These are phyloP conservation scores for Leptographium radiaticola DNA, from an alignment of 2,329 filamentous ascomycete genomes.

Conservation along the genomic window DNA sequence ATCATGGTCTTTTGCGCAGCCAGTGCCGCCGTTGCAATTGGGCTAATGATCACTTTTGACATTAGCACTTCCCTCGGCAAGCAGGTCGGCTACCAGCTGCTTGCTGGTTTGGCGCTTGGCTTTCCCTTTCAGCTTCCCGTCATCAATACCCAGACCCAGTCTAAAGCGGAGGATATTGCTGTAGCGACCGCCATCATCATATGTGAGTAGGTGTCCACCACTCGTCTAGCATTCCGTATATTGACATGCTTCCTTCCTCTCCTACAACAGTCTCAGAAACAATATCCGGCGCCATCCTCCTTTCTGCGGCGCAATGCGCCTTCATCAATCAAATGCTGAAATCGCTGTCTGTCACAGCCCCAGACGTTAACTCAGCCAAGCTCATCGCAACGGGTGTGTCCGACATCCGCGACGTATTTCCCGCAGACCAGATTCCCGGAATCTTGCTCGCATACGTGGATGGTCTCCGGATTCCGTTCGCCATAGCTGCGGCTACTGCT, in stretches of 20 bases:
- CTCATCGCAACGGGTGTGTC: constrained; percentile 29
- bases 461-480: constrained; percentile 18
- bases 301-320: constrained; percentile 27
- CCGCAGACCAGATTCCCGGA: constrained; percentile 26
- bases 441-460: constrained; percentile 45
- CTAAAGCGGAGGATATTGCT: constrained; percentile 22
- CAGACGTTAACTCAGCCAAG: constrained; percentile 2
- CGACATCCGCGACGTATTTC: constrained; percentile 34
- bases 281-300: constrained; percentile 33
- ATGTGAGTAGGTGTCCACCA: constrained; percentile 3
- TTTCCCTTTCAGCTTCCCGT: constrained; percentile 31
- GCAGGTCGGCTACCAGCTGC: constrained; percentile 36
- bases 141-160: constrained; percentile 21
- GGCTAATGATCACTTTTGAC: constrained; percentile 25
- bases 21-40: constrained; percentile 22
- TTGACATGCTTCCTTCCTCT: not conserved
- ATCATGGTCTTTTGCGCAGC: constrained; percentile 23
- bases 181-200: constrained; percentile 25
- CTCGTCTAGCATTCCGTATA: not conserved
- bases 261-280: constrained; percentile 23
- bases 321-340: constrained; percentile 24
- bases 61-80: constrained; percentile 17
- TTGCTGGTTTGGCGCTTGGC: constrained; percentile 32
- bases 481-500: constrained; percentile 7
- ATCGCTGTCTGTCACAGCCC: constrained; percentile 12